Conservation (phyloP, 2,329 filamentous ascomycete species). For the Tolypocladium ovalisporum region DNA sequence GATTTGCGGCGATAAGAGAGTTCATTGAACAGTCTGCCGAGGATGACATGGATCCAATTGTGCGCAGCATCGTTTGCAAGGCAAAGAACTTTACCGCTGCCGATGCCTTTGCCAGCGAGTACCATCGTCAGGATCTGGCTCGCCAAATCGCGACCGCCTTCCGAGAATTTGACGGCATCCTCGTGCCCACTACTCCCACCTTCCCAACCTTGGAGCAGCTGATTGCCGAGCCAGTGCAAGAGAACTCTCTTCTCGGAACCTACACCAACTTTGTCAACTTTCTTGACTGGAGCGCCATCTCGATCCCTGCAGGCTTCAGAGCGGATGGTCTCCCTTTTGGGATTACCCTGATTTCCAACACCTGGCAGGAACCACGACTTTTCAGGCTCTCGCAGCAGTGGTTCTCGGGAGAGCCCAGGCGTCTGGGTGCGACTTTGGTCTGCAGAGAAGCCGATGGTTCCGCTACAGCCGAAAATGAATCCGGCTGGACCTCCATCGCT, state of each 20-base stretch:
- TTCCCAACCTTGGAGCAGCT: conserved; percentile 41
- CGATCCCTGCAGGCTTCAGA: conserved; percentile 37
- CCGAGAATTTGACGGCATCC: conserved; percentile 31
- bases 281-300: conserved; percentile 42
- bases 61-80: conserved; percentile 25
- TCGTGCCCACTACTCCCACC: conserved; percentile 46
- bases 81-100: conserved; percentile 29
- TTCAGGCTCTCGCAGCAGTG: conserved; percentile 16
- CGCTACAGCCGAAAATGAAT: background rate
- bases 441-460: background rate
- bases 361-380: conserved; percentile 22
- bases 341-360: conserved; percentile 23
- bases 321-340: conserved; percentile 25
- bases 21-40: conserved; percentile 26
- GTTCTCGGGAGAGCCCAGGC: conserved; percentile 10
- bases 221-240: conserved; percentile 35
- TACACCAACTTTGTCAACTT: conserved; percentile 54
- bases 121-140: conserved; percentile 25
- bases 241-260: conserved; percentile 42
- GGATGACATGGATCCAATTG: conserved; percentile 22
- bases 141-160: conserved; percentile 28
- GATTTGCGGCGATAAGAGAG: conserved; percentile 38
- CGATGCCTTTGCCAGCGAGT: conserved; percentile 31
- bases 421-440: conserved; percentile 17
- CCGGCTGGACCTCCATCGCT: conserved; percentile 11